Conservation (phyloP, 2,329 filamentous ascomycete species). For the Capronia epimyces region DNA sequence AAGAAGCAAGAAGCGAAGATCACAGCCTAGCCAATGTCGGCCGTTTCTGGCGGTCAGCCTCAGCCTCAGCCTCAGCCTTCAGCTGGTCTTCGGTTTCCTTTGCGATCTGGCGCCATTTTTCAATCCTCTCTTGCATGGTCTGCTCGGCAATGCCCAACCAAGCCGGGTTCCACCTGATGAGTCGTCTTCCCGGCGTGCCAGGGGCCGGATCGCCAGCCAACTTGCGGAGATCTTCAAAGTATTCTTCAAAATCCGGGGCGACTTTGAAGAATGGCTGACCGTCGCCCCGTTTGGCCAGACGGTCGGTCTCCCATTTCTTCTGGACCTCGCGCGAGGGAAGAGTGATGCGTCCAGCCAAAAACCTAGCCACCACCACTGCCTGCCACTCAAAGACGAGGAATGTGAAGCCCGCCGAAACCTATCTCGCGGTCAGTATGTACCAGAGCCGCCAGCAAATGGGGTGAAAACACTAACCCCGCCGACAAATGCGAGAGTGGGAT, state of each 20-base stretch:
- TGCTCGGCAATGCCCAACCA: too few relatives aligned
- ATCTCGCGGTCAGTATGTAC: neutral
- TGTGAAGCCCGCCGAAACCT: slow-evolving; percentile 36
- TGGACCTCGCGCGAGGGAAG: slow-evolving; percentile 28
- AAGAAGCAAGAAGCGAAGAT: too few relatives aligned
- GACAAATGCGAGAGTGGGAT: slow-evolving; percentile 35
- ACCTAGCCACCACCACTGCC: slow-evolving; percentile 32
- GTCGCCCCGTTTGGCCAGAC: slow-evolving; percentile 8
- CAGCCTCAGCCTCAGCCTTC: too few relatives aligned
- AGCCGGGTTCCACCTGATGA: too few relatives aligned
- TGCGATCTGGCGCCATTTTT: too few relatives aligned
- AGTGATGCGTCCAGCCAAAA: slow-evolving; percentile 28
- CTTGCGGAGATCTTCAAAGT: slow-evolving; percentile 38
- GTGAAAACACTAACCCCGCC: slow-evolving; percentile 24
- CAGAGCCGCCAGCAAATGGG: neutral
- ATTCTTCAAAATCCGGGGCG: slow-evolving; percentile 36
- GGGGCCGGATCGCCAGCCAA: slow-evolving; percentile 42
- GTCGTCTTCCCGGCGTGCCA: slow-evolving; percentile 35
- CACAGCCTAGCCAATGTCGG: too few relatives aligned
- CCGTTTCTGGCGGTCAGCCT: too few relatives aligned
- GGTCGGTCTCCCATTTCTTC: slow-evolving; percentile 30
- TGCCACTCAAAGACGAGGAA: slow-evolving; percentile 34
- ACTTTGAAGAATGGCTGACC: slow-evolving; percentile 28
- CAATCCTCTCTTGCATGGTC: too few relatives aligned
- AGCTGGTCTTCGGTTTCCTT: too few relatives aligned